A percentile compares a stretch with the other conserved stretches of the same genome.
Evolutionary conservation across 495 filamentous ascomycete species (phyloP).

Genomic region (Daldinia caldariorum): DNA sequence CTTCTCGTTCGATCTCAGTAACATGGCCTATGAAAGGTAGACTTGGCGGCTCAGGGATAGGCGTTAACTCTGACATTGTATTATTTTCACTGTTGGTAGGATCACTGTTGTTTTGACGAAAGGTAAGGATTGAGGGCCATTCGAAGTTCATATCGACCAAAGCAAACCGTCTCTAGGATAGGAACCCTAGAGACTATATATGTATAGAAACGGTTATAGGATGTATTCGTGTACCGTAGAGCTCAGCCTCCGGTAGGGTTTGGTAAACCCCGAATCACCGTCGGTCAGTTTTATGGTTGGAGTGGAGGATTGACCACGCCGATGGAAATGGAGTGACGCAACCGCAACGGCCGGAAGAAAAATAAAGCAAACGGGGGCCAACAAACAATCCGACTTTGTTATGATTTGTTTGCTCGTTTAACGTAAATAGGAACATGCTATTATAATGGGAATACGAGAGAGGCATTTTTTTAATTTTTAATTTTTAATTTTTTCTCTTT

Average conservation of each 20-base stretch:
- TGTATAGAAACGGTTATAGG: constrained; percentile 11
- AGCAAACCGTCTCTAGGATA: constrained; percentile 18
- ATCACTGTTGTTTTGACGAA: constrained; percentile 11
- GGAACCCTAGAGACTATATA: constrained; percentile 12
- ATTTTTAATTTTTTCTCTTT: no score
- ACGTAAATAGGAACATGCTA: background rate
- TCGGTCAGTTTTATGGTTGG: background rate
- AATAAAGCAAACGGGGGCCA: constrained; percentile 24
- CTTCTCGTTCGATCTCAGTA: constrained; percentile 39
- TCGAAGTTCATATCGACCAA: constrained; percentile 29
- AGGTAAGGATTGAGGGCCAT: constrained; percentile 36
- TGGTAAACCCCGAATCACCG: constrained; percentile 27
- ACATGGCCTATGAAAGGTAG: constrained; percentile 47
- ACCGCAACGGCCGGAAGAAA: background rate
- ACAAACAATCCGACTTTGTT: background rate
- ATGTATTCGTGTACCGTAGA: background rate
- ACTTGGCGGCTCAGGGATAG: constrained; percentile 46
- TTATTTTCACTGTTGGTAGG: constrained; percentile 4
- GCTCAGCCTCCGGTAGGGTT: constrained; percentile 10
- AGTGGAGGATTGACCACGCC: background rate
- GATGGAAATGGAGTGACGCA: constrained; percentile 2
- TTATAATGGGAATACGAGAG: background rate
- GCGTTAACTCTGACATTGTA: constrained; percentile 39
- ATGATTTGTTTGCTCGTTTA: background rate
- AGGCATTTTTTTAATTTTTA: no score